Evolutionary conservation across 208 protist genomes (phyloP).

Genomic region (Endotrypanum monterogeii): DNA sequence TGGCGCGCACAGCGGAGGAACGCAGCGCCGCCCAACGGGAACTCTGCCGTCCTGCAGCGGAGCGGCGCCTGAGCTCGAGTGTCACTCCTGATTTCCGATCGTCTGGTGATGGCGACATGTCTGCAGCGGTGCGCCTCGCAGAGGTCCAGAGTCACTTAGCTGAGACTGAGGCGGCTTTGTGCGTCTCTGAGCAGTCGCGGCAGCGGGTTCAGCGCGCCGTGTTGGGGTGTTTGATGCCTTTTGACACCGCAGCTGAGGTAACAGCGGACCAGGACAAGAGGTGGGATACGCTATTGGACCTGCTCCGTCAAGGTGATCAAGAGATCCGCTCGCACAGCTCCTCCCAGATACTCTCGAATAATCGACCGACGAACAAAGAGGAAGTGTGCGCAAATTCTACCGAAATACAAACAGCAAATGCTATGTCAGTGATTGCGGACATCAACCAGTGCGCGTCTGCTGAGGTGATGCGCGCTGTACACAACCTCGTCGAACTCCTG

Average conservation of each 20-base stretch:
- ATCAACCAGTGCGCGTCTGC: slow-evolving; percentile 1
- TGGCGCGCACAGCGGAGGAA: slow-evolving; percentile 16
- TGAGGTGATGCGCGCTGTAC: slow-evolving; percentile 6
- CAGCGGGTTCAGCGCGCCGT: slow-evolving; percentile 5
- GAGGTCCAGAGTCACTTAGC: slow-evolving; percentile 16
- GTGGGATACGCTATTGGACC: slow-evolving; percentile 6
- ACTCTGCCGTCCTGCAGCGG: slow-evolving; percentile 1
- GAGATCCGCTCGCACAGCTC: background rate
- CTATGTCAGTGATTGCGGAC: background rate
- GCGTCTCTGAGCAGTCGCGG: slow-evolving; percentile 12
- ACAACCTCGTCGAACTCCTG: slow-evolving; percentile 10
- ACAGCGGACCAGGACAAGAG: background rate
- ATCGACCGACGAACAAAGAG: background rate
- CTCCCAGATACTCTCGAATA: background rate
- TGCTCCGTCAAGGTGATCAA: background rate
- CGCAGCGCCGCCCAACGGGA: slow-evolving; percentile 10
- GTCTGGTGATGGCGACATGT: background rate
- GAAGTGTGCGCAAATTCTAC: background rate
- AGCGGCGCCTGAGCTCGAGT: background rate
- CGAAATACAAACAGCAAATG: background rate
- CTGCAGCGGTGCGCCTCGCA: slow-evolving; percentile 8
- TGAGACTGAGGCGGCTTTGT: slow-evolving; percentile 16
- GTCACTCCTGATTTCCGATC: background rate
- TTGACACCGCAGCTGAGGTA: background rate
- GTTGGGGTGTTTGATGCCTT: slow-evolving; percentile 1